Conservation (phyloP, 352 stramenopile genomes). For the Lagenidium giganteum region DNA sequence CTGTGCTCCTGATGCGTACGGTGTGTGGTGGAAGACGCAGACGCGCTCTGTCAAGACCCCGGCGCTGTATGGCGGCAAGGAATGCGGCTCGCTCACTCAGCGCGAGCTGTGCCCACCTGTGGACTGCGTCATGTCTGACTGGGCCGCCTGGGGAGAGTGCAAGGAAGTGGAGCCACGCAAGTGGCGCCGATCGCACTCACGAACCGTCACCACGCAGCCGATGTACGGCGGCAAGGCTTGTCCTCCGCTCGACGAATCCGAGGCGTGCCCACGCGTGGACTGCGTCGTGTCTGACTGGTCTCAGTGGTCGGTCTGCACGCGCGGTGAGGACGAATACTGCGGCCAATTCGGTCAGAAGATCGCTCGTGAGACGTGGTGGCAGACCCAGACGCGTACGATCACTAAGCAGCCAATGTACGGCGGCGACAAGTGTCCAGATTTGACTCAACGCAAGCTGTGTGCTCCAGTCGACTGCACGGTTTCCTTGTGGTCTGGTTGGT, state of each 20-base stretch:
- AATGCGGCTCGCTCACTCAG: constrained; percentile 31
- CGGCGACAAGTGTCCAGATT: constrained; percentile 29
- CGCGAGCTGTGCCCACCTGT: constrained; percentile 29
- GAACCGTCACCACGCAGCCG: constrained; percentile 19
- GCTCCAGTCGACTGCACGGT: constrained; percentile 45
- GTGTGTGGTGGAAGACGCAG: constrained; percentile 35
- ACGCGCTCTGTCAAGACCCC: constrained; percentile 30
- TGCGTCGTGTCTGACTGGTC: constrained; percentile 41
- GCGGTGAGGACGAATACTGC: too few relatives aligned
- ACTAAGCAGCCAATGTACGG: constrained; percentile 26
- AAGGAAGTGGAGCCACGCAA: constrained; percentile 33
- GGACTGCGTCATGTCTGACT: constrained; percentile 41
- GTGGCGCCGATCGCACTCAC: constrained; percentile 8
- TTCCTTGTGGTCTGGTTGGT: constrained; percentile 32
- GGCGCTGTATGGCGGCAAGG: constrained; percentile 41
- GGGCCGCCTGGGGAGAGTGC: constrained; percentile 32
- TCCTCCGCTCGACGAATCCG: constrained; percentile 25
- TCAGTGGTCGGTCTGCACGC: constrained; percentile 32
- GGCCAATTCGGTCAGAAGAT: too few relatives aligned
- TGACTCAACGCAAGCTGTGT: constrained; percentile 45
- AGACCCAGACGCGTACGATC: constrained; percentile 34
- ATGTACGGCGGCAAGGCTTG: constrained; percentile 35
- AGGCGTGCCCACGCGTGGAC: constrained; percentile 34
- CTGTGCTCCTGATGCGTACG: constrained; percentile 30
- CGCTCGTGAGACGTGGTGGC: constrained; percentile 50